A percentile compares a stretch with the other conserved stretches of the same genome.
phyloP scores from a whole-genome alignment of 805 yeast species.

The Metahyphopichia silvanorum region DNA sequence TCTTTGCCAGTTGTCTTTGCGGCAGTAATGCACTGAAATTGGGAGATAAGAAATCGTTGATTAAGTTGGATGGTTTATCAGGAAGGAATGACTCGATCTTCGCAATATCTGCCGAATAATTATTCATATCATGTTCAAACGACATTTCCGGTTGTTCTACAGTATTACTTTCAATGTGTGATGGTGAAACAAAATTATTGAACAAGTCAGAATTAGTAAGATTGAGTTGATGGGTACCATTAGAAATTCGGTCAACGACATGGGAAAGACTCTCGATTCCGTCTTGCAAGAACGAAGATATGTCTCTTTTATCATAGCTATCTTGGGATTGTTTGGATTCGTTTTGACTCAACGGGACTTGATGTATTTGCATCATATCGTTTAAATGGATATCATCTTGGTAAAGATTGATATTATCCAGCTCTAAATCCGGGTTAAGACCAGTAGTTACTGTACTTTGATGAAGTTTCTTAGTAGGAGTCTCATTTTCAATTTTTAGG shows the following conservation, averaged over 20 bases:
- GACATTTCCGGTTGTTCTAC: conserved; percentile 5
- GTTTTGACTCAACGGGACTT: too few species aligned
- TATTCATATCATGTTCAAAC: conserved; percentile 3
- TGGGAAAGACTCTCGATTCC: conserved; percentile 24
- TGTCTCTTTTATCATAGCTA: too few species aligned
- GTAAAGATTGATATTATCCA: too few species aligned
- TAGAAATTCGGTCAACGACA: conserved; percentile 21
- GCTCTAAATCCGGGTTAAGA: too few species aligned
- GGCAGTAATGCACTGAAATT: not conserved
- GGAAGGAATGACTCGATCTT: conserved; percentile 26
- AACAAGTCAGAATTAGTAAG: conserved; percentile 25
- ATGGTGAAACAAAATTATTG: conserved; percentile 15
- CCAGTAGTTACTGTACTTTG: too few species aligned
- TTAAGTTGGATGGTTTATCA: conserved; percentile 8
- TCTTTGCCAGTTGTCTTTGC: not conserved
- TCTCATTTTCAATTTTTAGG: too few species aligned
- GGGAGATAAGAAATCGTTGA: conserved; percentile 7
- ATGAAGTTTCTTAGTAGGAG: too few species aligned
- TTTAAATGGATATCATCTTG: too few species aligned
- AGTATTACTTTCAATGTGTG: not conserved
- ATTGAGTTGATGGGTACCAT: conserved; percentile 22
- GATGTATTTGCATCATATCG: too few species aligned
- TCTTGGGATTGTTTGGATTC: too few species aligned
- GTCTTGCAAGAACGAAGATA: too few species aligned
- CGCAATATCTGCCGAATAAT: conserved; percentile 36